Evolutionary conservation across 331 rosid genomes (phyloP), one percentile per base, ranked within the genome.

Genomic region (Spiraea crenata): DNA sequence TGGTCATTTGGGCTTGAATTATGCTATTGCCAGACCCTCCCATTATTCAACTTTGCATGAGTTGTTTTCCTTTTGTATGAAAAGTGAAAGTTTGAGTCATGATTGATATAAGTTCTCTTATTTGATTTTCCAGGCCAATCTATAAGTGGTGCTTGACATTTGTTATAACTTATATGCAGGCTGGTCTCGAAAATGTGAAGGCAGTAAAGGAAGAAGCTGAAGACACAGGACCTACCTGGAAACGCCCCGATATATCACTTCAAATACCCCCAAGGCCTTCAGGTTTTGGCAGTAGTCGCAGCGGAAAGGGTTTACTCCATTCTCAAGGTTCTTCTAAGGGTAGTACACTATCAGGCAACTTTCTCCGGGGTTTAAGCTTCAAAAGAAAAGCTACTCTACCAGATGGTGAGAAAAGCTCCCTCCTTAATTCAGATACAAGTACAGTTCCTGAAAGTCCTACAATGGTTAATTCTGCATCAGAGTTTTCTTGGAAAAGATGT

Each of bases 221-320:
- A 7, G 82, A 82, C 12, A 52, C 75, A 44, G 87, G 81, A 67
- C 74, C 76, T 10, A 37, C 74, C 3, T 85, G 92, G 67, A 91
- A 74, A 77, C 96, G 91, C 25, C 99, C 99, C 0, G 96, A 89
- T 65, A 91, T 93, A 72, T 89, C 95, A 44, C 97, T 91, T 86
- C 96, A 91, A 89, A 91, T 91, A 79, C 99, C 99, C 41, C 95
- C 91, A 13, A 89, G 89, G 78, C 87, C 89, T 46, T n/a, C 41
- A 39, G 96, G 88, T 20, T 84, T 89, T 35, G 87, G 92, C 54
- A 82, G 75, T 69, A 81, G 86, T 57, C 70, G 73, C 3, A 79
- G 86, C 55, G 91, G 84, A 68, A 89, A 76, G 88, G 82, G 77
- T 79, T 79, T 86, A 74, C 89, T 84, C 57, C 92, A 86, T 71